Conservation (phyloP, 179 eudicot species). For the Carnegiea gigantea region DNA sequence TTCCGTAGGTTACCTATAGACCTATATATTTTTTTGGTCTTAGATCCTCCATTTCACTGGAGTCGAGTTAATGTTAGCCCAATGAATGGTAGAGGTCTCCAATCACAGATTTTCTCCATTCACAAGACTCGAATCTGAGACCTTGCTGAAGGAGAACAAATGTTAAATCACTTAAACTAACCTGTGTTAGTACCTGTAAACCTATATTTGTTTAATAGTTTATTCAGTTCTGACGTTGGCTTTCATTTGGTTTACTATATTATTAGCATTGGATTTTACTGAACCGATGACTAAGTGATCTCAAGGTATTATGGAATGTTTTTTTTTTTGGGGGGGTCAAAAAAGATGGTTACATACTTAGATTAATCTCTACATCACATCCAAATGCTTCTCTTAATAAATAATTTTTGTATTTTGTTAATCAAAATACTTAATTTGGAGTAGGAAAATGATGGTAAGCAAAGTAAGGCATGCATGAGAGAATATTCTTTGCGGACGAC, state of each 20-base stretch:
- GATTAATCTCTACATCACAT: background rate
- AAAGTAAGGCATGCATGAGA: conserved; percentile 2
- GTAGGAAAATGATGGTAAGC: conserved; percentile 8
- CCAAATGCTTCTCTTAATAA: conserved; percentile 14
- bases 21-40: no score
- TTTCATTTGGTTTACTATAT: background rate
- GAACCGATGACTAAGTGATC: conserved; percentile 12
- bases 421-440: background rate
- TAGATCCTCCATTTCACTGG: no score
- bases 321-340: background rate
- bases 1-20: background rate
- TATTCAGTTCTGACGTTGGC: background rate
- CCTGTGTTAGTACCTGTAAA: no score
- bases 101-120: no score
- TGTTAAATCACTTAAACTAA: no score
- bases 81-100: no score
- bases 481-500: no score
- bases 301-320: conserved; percentile 25
- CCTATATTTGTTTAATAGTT: background rate
- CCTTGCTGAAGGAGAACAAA: no score
- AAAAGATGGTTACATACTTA: background rate
- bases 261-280: conserved; percentile 12
- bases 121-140: no score
- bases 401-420: background rate
- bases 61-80: no score